A percentile compares a stretch with the other conserved stretches of the same genome.
Evolutionary conservation across 2,329 filamentous ascomycete genomes (phyloP).

Genomic region (Colletotrichum musicola): DNA sequence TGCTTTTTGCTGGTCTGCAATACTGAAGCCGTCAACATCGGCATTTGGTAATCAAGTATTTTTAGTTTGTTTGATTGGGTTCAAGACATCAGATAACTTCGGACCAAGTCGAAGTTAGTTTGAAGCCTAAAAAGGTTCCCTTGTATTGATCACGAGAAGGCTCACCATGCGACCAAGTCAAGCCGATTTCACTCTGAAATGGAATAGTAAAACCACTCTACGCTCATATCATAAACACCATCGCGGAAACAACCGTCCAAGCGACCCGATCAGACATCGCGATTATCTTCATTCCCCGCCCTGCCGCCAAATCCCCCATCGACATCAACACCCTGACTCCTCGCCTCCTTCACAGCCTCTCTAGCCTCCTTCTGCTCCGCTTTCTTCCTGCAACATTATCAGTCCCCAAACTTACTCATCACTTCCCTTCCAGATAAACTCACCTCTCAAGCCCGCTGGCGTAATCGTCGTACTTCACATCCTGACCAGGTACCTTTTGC

Average conservation of each 20-base stretch:
- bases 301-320: constrained; percentile 38
- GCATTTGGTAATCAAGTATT: too few relatives aligned
- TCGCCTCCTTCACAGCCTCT: constrained; percentile 28
- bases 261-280: constrained; percentile 18
- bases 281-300: constrained; percentile 17
- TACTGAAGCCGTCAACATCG: too few relatives aligned
- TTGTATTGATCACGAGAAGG: too few relatives aligned
- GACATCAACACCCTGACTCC: constrained; percentile 39
- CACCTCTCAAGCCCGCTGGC: constrained; percentile 41
- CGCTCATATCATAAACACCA: too few relatives aligned
- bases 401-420: background rate
- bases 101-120: too few relatives aligned
- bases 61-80: too few relatives aligned
- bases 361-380: constrained; percentile 42
- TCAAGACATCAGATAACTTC: too few relatives aligned
- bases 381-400: constrained; percentile 40
- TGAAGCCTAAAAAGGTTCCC: too few relatives aligned
- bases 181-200: too few relatives aligned
- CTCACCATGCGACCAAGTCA: too few relatives aligned
- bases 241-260: background rate
- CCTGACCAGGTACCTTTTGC: constrained; percentile 41
- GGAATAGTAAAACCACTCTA: too few relatives aligned
- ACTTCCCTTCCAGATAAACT: background rate
- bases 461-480: constrained; percentile 40
- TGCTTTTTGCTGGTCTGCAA: background rate